Evolutionary conservation across 2,329 filamentous ascomycete species (phyloP), one percentile per base, ranked within the genome.

Genomic region (Colletotrichum karsti): DNA sequence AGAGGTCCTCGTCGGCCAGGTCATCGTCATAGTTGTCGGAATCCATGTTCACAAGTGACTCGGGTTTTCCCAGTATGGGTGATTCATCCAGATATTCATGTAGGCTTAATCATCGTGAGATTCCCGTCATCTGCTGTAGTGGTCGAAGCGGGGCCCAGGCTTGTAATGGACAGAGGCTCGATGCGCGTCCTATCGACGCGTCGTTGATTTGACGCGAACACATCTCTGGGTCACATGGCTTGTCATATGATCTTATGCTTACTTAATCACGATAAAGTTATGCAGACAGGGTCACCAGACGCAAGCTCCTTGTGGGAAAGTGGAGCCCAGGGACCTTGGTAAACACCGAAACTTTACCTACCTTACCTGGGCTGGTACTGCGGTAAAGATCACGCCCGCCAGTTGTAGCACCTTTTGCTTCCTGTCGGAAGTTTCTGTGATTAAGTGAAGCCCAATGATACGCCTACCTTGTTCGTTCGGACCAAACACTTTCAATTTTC

Each of bases 1-100:
- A 82, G 66, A 93, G 80, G 71, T 91, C 90, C 73, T 91, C 90
- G 69, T 93, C 91, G 58, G 87, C 85, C 58, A 92, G 85, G 70
- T 87, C 86, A 69, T 89, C 89, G 66, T 89, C 89, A 74, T 89
- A 92, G 50, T 91, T 88, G 71, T 92, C 88, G 67, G 81, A 84
- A 67, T 88, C 84, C 86, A 88, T 87, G 50, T 50, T 72, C 57
- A 58, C 33, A 9, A 22, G 24, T 26, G 26, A 7, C 4, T 20
- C 20, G 3, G 22, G 7, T 26, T 50, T n/a, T 46, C 22, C 28
- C 42, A 33, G 1, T 1, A 15, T 28, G 6, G n/a, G 8, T 65
- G 37, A 54, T 8, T 9, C 24, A 41, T 57, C 13, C 10, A 22
- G 10, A 7, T 28, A 7, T 7, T 26, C 41, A 30, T 15, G 30